Evolutionary conservation across 1,284 basidiomycete species (phyloP).

Genomic region (Inonotus obliquus): DNA sequence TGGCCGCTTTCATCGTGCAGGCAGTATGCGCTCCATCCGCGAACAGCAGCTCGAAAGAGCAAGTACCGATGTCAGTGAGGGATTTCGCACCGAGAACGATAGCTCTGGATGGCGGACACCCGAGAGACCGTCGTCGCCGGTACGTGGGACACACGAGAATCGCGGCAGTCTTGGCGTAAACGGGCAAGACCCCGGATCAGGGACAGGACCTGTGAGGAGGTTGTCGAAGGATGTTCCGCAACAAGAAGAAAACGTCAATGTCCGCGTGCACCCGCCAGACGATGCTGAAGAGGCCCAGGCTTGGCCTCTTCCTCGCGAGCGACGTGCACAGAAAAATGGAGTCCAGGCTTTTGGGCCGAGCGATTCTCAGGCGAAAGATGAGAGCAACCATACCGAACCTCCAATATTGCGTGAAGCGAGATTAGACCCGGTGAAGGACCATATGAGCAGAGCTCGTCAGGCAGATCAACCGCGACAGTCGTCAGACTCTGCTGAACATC

Average conservation of each 20-base stretch:
- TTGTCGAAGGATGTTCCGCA: background rate
- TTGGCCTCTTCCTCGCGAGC: background rate
- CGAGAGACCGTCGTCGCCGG: background rate
- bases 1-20: slow-evolving; percentile 33
- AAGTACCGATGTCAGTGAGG: background rate
- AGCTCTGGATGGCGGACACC: slow-evolving; percentile 15
- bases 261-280: slow-evolving; percentile 11
- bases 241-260: slow-evolving; percentile 13
- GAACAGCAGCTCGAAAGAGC: slow-evolving; percentile 2
- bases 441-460: background rate
- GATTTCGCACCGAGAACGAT: slow-evolving; percentile 1
- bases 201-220: background rate
- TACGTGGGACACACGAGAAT: background rate
- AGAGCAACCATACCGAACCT: slow-evolving; percentile 13
- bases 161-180: slow-evolving; percentile 3
- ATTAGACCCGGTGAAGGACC: slow-evolving; percentile 2
- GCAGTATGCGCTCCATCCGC: no score
- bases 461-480: background rate
- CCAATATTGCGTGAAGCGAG: slow-evolving; percentile 16
- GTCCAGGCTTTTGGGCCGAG: slow-evolving; percentile 10
- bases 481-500: slow-evolving; percentile 32
- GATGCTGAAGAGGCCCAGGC: background rate
- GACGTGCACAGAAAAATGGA: slow-evolving; percentile 13
- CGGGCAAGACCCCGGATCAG: background rate
- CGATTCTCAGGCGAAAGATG: slow-evolving; percentile 1